Conservation (phyloP, 441 rosid species). For the Erodium texanum region DNA sequence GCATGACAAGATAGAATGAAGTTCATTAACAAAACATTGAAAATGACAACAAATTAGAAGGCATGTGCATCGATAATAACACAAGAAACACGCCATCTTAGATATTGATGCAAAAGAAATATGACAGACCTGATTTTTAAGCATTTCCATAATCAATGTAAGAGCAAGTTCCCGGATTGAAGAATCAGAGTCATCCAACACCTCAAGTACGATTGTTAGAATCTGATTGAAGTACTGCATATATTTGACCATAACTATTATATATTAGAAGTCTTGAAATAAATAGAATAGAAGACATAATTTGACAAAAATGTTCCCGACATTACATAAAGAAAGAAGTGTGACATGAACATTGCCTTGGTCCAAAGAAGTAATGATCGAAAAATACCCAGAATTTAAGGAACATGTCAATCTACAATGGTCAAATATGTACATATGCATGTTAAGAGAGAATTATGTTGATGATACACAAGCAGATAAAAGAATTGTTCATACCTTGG, state of each 20-base stretch:
- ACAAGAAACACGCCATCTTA: not conserved
- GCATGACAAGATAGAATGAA: slow-evolving; percentile 11
- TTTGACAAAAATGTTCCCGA: not conserved
- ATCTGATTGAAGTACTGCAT: slow-evolving; percentile 95
- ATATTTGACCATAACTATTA: slow-evolving; percentile 6
- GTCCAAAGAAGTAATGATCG: not conserved
- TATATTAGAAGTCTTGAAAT: not conserved
- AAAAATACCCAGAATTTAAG: not conserved
- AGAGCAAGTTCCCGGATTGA: slow-evolving; percentile 68
- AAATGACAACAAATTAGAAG: slow-evolving; percentile 2
- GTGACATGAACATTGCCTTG: not conserved
- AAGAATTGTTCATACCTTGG: slow-evolving; percentile 40
- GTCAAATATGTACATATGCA: not conserved
- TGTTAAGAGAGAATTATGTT: not conserved
- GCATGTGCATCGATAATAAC: slow-evolving; percentile 4
- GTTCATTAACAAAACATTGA: not conserved
- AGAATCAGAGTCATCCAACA: slow-evolving; percentile 67
- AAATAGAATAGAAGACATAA: not conserved
- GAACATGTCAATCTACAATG: not conserved
- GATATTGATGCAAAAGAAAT: not conserved
- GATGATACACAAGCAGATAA: not conserved
- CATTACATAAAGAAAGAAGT: not conserved
- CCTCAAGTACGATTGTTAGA: slow-evolving; percentile 90
- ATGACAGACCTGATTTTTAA: slow-evolving; percentile 63
- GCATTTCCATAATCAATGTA: slow-evolving; percentile 72